phyloP scores from a whole-genome alignment of 1,139 yeast genomes.

The Debaryomyces singareniensis region DNA sequence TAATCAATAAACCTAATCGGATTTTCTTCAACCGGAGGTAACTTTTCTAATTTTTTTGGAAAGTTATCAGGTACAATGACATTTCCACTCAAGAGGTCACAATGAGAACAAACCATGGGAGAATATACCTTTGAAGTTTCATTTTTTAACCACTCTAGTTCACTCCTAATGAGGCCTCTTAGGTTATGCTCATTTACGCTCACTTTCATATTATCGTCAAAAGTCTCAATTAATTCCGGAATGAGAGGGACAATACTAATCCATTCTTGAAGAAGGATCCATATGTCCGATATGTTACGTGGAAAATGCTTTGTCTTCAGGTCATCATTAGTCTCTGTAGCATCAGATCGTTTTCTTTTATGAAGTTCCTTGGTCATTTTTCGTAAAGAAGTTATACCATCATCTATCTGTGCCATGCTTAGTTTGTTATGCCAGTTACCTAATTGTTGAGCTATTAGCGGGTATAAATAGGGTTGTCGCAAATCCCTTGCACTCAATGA shows the following conservation, averaged over 20 bases:
- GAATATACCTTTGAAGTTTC: slow-evolving; percentile 37
- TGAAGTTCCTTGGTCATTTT: slow-evolving; percentile 22
- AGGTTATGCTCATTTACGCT: slow-evolving; percentile 25
- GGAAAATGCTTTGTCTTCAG: slow-evolving; percentile 9
- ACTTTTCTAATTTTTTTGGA: slow-evolving; percentile 7
- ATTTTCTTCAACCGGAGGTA: slow-evolving; percentile 27
- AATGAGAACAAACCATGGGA: slow-evolving; percentile 59
- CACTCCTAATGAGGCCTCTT: slow-evolving; percentile 34
- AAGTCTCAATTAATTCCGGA: slow-evolving; percentile 35
- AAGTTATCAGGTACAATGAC: slow-evolving; percentile 51
- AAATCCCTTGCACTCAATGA: slow-evolving; percentile 56
- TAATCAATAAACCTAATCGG: slow-evolving; percentile 70
- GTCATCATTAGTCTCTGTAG: slow-evolving; percentile 6
- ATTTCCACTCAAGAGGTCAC: slow-evolving; percentile 70
- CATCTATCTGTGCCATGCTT: slow-evolving; percentile 40
- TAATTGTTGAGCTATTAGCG: slow-evolving; percentile 57
- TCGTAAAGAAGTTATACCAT: slow-evolving; percentile 42
- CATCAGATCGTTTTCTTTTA: slow-evolving; percentile 6
- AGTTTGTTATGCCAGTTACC: slow-evolving; percentile 66
- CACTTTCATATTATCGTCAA: slow-evolving; percentile 24
- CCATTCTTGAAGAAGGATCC: slow-evolving; percentile 62
- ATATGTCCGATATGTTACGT: slow-evolving; percentile 39
- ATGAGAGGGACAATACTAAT: slow-evolving; percentile 51
- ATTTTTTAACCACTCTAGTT: slow-evolving; percentile 49
- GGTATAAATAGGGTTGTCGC: slow-evolving; percentile 40